Conservation (phyloP, 2,329 filamentous ascomycete species). For the Seiridium cupressi region DNA sequence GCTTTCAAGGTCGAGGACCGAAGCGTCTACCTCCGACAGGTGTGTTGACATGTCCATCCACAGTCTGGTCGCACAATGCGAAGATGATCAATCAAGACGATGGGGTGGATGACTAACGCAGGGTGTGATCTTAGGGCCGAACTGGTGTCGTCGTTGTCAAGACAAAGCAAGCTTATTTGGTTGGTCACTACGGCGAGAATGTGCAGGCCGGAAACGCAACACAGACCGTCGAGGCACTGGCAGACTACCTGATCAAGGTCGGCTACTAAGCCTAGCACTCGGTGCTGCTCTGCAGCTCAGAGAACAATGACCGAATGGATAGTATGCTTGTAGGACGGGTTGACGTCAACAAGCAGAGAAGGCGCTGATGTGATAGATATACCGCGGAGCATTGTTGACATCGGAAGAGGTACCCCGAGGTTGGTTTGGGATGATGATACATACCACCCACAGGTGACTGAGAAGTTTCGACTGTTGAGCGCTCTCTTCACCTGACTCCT, state of each 20-base stretch:
- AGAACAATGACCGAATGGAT: slow-evolving; percentile 9
- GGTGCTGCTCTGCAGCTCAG: not conserved
- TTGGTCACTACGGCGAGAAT: slow-evolving; percentile 80
- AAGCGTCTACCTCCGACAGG: slow-evolving; percentile 84
- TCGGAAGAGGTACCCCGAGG: slow-evolving; percentile 10
- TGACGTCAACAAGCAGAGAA: not conserved
- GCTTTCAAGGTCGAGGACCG: slow-evolving; percentile 73
- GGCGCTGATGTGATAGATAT: not conserved
- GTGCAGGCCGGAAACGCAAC: slow-evolving; percentile 73
- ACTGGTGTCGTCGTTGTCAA: slow-evolving; percentile 81
- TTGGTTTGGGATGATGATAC: slow-evolving; percentile 18
- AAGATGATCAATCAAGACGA: not conserved
- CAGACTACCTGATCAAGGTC: slow-evolving; percentile 78
- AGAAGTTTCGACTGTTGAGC: slow-evolving; percentile 11
- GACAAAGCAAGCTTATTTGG: slow-evolving; percentile 83
- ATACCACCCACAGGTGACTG: slow-evolving; percentile 13
- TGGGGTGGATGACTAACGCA: slow-evolving; percentile 5
- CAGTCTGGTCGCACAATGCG: not conserved
- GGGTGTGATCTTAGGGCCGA: slow-evolving; percentile 53
- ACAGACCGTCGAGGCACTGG: slow-evolving; percentile 77
- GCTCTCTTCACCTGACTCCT: slow-evolving; percentile 16
- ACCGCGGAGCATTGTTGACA: not conserved
- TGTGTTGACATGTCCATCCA: slow-evolving; percentile 37
- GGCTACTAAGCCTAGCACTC: slow-evolving; percentile 62
- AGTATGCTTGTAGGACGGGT: not conserved